Percentiles rank a stretch among this genome's conserved stretches.
These are phyloP conservation scores for Leccinum glutinopallens DNA, from an alignment of 1,284 basidiomycete species.

Conservation along the genomic window DNA sequence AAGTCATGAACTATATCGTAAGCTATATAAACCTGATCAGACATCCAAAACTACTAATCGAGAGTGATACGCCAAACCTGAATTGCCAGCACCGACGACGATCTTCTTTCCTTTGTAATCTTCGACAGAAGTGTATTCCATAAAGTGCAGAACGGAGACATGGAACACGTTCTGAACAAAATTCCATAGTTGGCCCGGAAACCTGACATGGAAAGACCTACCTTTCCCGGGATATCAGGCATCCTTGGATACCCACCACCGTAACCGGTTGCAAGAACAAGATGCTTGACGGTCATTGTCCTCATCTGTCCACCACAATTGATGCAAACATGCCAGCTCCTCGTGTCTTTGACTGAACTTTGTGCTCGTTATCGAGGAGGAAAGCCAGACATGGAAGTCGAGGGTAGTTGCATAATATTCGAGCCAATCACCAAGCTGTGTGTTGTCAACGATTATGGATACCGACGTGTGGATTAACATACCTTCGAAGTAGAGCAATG, in stretches of 20 bases:
- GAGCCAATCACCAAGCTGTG: conserved; percentile 60
- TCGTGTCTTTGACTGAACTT: conserved; percentile 33
- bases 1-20: conserved; percentile 35
- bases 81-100: conserved; percentile 6
- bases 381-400: conserved; percentile 34
- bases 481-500: conserved; percentile 39
- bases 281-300: conserved; percentile 36
- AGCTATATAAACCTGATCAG: conserved; percentile 17
- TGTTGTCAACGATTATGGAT: conserved; percentile 6
- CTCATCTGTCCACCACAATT: conserved; percentile 26
- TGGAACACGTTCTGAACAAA: conserved; percentile 23
- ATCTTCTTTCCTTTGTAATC: conserved; percentile 34
- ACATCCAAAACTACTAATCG: neutral
- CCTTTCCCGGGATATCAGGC: conserved; percentile 8
- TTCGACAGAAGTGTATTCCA: conserved; percentile 34
- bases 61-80: conserved; percentile 27
- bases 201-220: neutral
- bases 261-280: conserved; percentile 43
- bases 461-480: neutral
- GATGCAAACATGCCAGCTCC: conserved; percentile 39
- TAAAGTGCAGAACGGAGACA: conserved; percentile 40
- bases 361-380: conserved; percentile 42
- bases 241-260: conserved; percentile 38
- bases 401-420: conserved; percentile 33
- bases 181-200: neutral